Percentiles rank a stretch among this genome's conserved stretches.
Conservation (phyloP, 1,284 basidiomycete species). For the Melampsora abietis-canadensis region DNA sequence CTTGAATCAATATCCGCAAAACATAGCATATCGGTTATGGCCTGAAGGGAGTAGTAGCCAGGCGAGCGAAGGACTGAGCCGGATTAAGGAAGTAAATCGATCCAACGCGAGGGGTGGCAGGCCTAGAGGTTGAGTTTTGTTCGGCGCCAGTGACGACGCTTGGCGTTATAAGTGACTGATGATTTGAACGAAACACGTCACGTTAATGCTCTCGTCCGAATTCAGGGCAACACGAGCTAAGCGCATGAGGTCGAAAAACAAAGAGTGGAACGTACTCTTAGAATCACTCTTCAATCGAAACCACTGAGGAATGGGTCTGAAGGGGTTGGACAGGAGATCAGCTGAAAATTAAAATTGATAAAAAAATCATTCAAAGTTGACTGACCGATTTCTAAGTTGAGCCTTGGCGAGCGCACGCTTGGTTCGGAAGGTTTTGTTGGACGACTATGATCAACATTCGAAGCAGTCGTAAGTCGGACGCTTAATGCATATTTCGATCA, state of each 20-base stretch:
- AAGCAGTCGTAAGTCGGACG: conserved; percentile 58
- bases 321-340: conserved; percentile 22
- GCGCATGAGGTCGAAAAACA: not conserved
- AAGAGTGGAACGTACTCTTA: conserved; percentile 67
- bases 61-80: too few relatives aligned
- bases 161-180: conserved; percentile 73
- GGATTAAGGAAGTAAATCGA: too few relatives aligned
- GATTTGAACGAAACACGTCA: not conserved
- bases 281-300: conserved; percentile 95
- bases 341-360: conserved; percentile 10
- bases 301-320: conserved; percentile 92
- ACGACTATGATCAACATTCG: conserved; percentile 62
- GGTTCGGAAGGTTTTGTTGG: conserved; percentile 94
- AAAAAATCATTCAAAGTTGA: conserved; percentile 37
- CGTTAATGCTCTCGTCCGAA: not conserved
- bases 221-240: not conserved
- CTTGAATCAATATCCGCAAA: too few relatives aligned
- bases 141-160: conserved; percentile 89
- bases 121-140: conserved; percentile 85
- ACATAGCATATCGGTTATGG: too few relatives aligned
- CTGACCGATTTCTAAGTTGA: conserved; percentile 86
- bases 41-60: too few relatives aligned
- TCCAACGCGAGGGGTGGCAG: too few relatives aligned
- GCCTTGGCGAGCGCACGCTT: conserved; percentile 98
- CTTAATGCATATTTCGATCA: too few relatives aligned